Evolutionary conservation across 2,329 filamentous ascomycete species (phyloP).

Genomic region (Podosphaera xanthii): DNA sequence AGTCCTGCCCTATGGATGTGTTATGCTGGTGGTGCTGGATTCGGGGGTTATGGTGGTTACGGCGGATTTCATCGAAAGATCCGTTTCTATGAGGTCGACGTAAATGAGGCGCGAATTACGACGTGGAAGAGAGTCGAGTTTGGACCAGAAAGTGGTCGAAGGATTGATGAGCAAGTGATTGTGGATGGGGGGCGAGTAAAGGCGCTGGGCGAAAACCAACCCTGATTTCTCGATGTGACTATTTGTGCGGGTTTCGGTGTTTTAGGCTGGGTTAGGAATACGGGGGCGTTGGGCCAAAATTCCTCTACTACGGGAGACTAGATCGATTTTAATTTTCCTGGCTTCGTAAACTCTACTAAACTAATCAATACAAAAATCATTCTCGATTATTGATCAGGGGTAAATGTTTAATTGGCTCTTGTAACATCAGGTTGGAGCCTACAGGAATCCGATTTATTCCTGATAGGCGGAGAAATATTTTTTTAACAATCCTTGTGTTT

Average conservation of each 20-base stretch:
- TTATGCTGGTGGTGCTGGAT: slow-evolving; percentile 76
- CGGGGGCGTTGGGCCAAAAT: neutral
- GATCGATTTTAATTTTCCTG: too few species aligned
- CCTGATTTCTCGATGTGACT: neutral
- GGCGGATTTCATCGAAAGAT: slow-evolving; percentile 64
- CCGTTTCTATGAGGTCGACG: slow-evolving; percentile 79
- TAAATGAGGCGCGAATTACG: slow-evolving; percentile 66
- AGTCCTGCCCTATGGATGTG: slow-evolving; percentile 86
- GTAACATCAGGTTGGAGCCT: too few species aligned
- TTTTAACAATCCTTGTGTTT: too few species aligned
- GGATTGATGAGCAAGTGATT: slow-evolving; percentile 41
- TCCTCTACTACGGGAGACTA: neutral
- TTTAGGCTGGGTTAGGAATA: neutral
- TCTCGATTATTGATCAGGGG: too few species aligned
- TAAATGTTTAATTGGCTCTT: too few species aligned
- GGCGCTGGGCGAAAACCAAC: neutral
- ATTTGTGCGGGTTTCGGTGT: neutral
- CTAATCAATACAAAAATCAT: too few species aligned
- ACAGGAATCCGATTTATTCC: too few species aligned
- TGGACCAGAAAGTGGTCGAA: slow-evolving; percentile 20
- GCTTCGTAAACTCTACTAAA: too few species aligned
- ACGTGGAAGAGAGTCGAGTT: slow-evolving; percentile 83
- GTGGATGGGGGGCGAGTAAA: slow-evolving; percentile 32
- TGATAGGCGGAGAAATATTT: too few species aligned
- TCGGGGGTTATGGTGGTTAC: slow-evolving; percentile 89